These are phyloP conservation scores for Asterophora parasitica DNA, from an alignment of 768 basidiomycete species.

Conservation along the genomic window DNA sequence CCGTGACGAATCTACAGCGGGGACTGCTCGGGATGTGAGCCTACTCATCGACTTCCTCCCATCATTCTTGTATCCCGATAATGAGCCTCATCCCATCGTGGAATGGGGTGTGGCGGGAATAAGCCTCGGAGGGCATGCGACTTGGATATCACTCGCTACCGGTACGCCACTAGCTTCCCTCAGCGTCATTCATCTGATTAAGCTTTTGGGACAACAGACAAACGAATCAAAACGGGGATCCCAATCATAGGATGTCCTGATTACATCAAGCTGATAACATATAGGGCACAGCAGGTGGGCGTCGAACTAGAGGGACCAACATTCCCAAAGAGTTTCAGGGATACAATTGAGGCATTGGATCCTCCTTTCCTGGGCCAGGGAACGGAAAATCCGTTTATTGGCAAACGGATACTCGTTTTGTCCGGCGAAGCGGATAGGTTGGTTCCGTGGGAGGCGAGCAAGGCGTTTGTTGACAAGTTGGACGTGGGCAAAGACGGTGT, in stretches of 20 bases:
- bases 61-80: slow-evolving; percentile 64
- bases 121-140: slow-evolving; percentile 81
- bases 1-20: slow-evolving; percentile 27
- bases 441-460: slow-evolving; percentile 61
- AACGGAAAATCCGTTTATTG: slow-evolving; percentile 52
- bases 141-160: slow-evolving; percentile 64
- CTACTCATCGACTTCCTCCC: slow-evolving; percentile 80
- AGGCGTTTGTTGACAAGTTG: slow-evolving; percentile 48
- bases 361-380: slow-evolving; percentile 40
- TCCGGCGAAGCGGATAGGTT: slow-evolving; percentile 60
- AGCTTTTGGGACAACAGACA: slow-evolving; percentile 33
- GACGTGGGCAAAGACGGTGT: slow-evolving; percentile 48
- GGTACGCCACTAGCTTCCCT: slow-evolving; percentile 22
- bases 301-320: slow-evolving; percentile 45
- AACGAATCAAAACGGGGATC: slow-evolving; percentile 40
- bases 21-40: slow-evolving; percentile 72
- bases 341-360: slow-evolving; percentile 41
- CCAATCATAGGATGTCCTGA: slow-evolving; percentile 72
- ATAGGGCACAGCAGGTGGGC: slow-evolving; percentile 45
- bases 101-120: slow-evolving; percentile 73
- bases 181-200: neutral
- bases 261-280: slow-evolving; percentile 49
- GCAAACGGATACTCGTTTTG: slow-evolving; percentile 71
- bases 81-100: slow-evolving; percentile 47
- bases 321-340: slow-evolving; percentile 50